A percentile compares a stretch with the other conserved stretches of the same genome.
These are phyloP conservation scores for Dendrobium catenatum DNA, from an alignment of 106 monocot species.

Conservation along the genomic window DNA sequence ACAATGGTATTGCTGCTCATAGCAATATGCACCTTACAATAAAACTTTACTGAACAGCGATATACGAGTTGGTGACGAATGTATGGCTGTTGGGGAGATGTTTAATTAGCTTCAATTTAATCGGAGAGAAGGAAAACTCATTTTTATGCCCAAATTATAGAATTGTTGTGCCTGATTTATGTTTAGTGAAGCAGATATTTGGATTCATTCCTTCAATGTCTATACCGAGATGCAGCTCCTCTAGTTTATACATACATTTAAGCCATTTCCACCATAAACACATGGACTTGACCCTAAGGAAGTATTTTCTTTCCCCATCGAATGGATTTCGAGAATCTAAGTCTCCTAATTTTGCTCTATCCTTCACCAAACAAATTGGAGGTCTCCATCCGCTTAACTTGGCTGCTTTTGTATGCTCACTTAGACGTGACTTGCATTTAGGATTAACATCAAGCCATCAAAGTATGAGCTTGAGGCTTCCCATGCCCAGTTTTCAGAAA, in stretches of 20 bases:
- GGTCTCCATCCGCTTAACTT: conserved; percentile 16
- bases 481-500: conserved; percentile 23
- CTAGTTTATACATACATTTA: conserved; percentile 17
- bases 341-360: conserved; percentile 8
- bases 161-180: not conserved
- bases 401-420: conserved; percentile 28
- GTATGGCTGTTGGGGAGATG: not conserved
- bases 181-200: not conserved
- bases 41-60: not conserved
- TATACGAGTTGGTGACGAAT: not conserved
- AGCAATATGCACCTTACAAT: not conserved
- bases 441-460: conserved; percentile 22
- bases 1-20: not conserved
- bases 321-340: conserved; percentile 11
- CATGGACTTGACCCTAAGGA: conserved; percentile 9
- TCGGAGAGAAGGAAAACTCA: conserved; percentile 1
- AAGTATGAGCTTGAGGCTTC: conserved; percentile 34
- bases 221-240: conserved; percentile 14
- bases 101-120: not conserved
- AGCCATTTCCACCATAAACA: conserved; percentile 24
- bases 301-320: conserved; percentile 12
- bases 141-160: not conserved
- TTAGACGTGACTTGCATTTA: conserved; percentile 29
- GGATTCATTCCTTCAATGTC: conserved; percentile 14
- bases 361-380: conserved; percentile 21